Percentiles rank a stretch among this genome's conserved stretches.
Evolutionary conservation across 169 alveolate species (phyloP).

Genomic region (Gregarina niphandrodes): DNA sequence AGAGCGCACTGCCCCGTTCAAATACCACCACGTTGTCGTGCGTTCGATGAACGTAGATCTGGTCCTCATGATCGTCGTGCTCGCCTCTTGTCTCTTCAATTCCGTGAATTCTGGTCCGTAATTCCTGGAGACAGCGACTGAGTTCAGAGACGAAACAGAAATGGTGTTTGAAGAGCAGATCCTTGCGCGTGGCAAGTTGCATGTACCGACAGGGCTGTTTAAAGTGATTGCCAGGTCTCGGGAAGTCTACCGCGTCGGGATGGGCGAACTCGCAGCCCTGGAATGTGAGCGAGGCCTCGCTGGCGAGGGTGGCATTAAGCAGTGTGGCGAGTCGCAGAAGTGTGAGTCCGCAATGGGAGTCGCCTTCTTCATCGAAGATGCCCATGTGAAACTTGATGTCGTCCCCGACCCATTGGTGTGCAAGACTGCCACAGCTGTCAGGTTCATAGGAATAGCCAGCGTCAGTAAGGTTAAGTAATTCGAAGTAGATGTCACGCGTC

Average conservation of each 20-base stretch:
- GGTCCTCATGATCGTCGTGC: constrained; percentile 37
- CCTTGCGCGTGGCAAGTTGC: constrained; percentile 30
- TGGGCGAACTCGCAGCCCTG: constrained; percentile 51
- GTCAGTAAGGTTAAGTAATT: constrained; percentile 24
- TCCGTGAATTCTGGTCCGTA: constrained; percentile 45
- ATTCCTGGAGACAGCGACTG: constrained; percentile 31
- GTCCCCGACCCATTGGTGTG: constrained; percentile 26
- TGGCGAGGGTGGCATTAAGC: constrained; percentile 20
- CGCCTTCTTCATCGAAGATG: constrained; percentile 10
- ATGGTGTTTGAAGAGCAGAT: too few species aligned
- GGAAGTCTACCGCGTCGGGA: constrained; percentile 49
- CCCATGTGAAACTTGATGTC: constrained; percentile 11
- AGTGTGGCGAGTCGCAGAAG: too few species aligned
- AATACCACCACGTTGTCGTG: constrained; percentile 54
- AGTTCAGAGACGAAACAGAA: too few species aligned
- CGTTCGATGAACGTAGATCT: constrained; percentile 44
- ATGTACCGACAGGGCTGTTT: too few species aligned
- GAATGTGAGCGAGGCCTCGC: constrained; percentile 34
- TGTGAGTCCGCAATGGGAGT: not conserved
- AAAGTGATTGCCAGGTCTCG: constrained; percentile 32
- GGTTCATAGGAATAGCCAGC: constrained; percentile 13
- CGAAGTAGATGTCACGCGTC: constrained; percentile 24
- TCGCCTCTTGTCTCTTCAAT: constrained; percentile 38
- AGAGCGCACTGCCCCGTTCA: constrained; percentile 53
- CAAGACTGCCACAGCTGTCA: constrained; percentile 23